Conservation (phyloP, 192 early-diverging fungal species). For the Phlyctochytrium arcticum region DNA sequence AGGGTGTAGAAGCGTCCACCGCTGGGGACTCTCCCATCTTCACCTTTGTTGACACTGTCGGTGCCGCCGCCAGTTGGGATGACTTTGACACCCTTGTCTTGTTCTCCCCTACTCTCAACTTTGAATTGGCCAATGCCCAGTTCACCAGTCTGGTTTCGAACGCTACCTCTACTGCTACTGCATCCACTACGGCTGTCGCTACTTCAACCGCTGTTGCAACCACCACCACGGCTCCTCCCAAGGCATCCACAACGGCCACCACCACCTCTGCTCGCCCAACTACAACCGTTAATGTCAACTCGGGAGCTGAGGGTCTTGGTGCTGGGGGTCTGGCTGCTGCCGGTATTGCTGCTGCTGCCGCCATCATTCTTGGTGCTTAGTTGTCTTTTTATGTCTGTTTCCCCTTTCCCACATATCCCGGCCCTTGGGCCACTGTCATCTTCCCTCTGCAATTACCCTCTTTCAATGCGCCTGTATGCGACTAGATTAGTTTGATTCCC, state of each 20-base stretch:
- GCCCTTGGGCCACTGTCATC: too few relatives aligned
- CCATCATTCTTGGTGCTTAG: not conserved
- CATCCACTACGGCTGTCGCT: not conserved
- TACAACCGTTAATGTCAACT: not conserved
- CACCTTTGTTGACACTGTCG: not conserved
- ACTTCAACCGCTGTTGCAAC: not conserved
- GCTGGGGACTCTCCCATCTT: not conserved
- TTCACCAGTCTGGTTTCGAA: not conserved
- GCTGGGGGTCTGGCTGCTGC: conserved; percentile 3
- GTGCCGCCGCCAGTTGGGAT: not conserved
- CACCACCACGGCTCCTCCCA: not conserved
- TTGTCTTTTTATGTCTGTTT: too few relatives aligned
- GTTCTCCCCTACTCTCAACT: not conserved
- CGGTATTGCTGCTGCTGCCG: not conserved
- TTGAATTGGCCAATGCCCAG: not conserved
- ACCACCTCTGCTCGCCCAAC: not conserved
- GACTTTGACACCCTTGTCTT: conserved; percentile 20
- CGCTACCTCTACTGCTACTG: not conserved
- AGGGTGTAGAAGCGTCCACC: not conserved
- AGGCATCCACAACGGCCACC: not conserved
- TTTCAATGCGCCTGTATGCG: too few relatives aligned
- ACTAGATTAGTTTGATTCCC: too few relatives aligned
- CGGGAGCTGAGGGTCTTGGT: not conserved
- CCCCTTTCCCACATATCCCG: too few relatives aligned
- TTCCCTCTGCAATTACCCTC: too few relatives aligned